Evolutionary conservation across 345 rosid genomes (phyloP), one percentile per base, ranked within the genome.

Genomic region (Camelina laxa): DNA sequence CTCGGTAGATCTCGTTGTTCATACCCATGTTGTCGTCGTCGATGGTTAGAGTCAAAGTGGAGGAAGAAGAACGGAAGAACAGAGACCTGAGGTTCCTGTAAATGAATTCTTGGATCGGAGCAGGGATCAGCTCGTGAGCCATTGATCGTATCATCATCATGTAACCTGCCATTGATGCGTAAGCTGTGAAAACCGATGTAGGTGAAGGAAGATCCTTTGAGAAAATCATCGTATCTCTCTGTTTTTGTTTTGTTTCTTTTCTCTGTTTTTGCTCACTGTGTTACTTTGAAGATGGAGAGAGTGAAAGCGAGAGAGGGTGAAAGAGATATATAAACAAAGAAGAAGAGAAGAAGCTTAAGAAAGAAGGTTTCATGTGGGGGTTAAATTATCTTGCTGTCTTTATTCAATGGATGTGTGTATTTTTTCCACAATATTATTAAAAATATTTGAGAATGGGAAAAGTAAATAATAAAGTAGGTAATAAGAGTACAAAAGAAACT

Each of bases 101-200:
- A 36, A 85, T 69, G 65, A 80, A 85, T 21, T 65, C 59, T 47
- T 82, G 80, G 53, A 89, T 19, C 1, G 86, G 82, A 13, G 49
- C 38, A 33, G 95, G 95, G 27, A 85, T 55, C 6, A 89, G 36
- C 45, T 87, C 87, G 35, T 82, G 80, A 51, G 77, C 82, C 78
- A 84, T 64, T 44, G 91, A 80, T 31, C 87, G 66, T 42, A 83
- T 63, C 58, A 89, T 76, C 85, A 87, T 82, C 70, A 83, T 41
- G 58, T 86, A 85, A 14, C 86, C 84, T 0, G 95, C 78, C 77
- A 86, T 50, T 77, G 95, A 87, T 44, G 90, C 91, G 19, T 87
- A 87, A 39, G 88, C 78, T 2, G 91, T 45, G 75, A 89, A 83
- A 20, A 89, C 1, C 14, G 95, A 77, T 0, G 91, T 82, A 0